Conservation (phyloP, 371 early-diverging fungal species). For the Mucor racemosus region DNA sequence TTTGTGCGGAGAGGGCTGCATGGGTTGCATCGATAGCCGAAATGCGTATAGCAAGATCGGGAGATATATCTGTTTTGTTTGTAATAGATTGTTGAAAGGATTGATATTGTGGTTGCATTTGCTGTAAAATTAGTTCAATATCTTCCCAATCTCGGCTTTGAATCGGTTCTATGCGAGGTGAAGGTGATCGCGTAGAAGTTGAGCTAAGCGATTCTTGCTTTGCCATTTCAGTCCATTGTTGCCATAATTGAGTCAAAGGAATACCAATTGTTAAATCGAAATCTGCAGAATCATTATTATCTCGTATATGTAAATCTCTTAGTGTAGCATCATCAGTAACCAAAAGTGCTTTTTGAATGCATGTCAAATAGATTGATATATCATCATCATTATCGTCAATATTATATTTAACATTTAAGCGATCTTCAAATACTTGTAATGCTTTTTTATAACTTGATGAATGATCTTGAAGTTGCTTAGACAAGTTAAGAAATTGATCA, state of each 20-base stretch:
- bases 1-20: slow-evolving; percentile 32
- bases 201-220: slow-evolving; percentile 8
- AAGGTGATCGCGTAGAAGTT: slow-evolving; percentile 9
- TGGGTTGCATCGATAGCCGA: slow-evolving; percentile 38
- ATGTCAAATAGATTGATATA: not conserved
- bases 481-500: slow-evolving; percentile 8
- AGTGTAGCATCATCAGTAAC: not conserved
- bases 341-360: not conserved
- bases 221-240: slow-evolving; percentile 13
- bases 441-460: not conserved
- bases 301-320: slow-evolving; percentile 1
- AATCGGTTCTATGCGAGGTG: slow-evolving; percentile 10
- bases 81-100: not conserved
- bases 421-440: not conserved
- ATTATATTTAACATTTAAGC: not conserved
- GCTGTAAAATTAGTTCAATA: slow-evolving; percentile 1
- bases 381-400: not conserved
- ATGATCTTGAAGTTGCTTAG: not conserved
- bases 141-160: slow-evolving; percentile 15
- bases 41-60: slow-evolving; percentile 22
- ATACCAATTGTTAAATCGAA: not conserved
- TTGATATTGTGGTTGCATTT: not conserved
- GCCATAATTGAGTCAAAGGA: slow-evolving; percentile 13
- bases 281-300: not conserved
- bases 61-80: slow-evolving; percentile 12